A percentile compares a stretch with the other conserved stretches of the same genome.
Conservation (phyloP, 2,329 filamentous ascomycete species). For the Proliferodiscus dingleyae region DNA sequence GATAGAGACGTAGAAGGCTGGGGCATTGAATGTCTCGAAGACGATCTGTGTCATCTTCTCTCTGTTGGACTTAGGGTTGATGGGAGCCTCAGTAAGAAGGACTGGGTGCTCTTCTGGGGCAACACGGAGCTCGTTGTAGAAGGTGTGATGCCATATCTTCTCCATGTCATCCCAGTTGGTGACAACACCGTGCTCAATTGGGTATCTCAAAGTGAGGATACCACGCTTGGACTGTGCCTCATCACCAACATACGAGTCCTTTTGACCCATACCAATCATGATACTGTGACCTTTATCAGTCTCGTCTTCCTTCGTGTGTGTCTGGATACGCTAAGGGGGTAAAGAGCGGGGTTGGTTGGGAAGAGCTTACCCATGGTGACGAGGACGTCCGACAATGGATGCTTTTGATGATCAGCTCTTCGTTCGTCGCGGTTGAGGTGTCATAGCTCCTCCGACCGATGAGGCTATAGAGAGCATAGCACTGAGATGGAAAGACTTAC, state of each 20-base stretch:
- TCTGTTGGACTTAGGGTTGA: conserved; percentile 99
- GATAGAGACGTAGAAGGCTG: conserved; percentile 99
- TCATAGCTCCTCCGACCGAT: conserved; percentile 1
- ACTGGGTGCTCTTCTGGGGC: conserved; percentile 99
- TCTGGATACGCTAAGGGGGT: conserved; percentile 10
- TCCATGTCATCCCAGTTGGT: conserved; percentile 99
- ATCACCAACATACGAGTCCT: conserved; percentile 99
- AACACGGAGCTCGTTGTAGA: conserved; percentile 99
- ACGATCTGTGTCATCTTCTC: conserved; percentile 99
- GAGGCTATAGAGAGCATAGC: neutral
- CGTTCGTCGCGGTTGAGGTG: neutral
- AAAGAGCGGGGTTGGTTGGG: conserved; percentile 23
- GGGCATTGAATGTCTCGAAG: conserved; percentile 99
- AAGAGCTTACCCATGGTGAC: conserved; percentile 92
- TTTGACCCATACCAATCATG: conserved; percentile 99
- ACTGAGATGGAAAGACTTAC: conserved; percentile 61
- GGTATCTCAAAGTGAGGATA: conserved; percentile 99
- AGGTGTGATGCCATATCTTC: conserved; percentile 99
- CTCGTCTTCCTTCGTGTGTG: conserved; percentile 15
- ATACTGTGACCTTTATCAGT: conserved; percentile 59
- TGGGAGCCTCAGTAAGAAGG: conserved; percentile 96
- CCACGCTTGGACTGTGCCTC: conserved; percentile 99
- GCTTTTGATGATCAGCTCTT: conserved; percentile 48
- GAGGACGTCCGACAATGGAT: conserved; percentile 98
- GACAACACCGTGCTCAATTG: conserved; percentile 99